Percentiles rank a stretch among this genome's conserved stretches.
phyloP scores from a whole-genome alignment of 208 protist species.

The Leishmania tropica region DNA sequence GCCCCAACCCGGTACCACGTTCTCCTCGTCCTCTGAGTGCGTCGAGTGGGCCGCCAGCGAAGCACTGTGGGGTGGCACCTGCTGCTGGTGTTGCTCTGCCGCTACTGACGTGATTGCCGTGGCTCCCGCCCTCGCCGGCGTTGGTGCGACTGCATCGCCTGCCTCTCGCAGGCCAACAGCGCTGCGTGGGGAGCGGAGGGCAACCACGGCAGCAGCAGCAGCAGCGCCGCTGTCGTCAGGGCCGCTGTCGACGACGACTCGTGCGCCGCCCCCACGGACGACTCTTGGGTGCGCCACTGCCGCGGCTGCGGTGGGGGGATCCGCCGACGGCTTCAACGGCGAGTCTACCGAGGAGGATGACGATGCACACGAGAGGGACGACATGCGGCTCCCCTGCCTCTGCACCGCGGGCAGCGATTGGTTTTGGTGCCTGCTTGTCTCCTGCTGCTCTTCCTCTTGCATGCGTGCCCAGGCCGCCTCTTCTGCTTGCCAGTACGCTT shows the following conservation, averaged over 20 bases:
- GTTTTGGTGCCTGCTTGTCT: neutral
- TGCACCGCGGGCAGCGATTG: neutral
- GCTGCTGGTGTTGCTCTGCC: neutral
- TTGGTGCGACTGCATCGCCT: neutral
- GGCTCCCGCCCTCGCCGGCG: neutral
- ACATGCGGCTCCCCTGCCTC: neutral
- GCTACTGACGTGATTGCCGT: neutral
- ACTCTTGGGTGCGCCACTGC: neutral
- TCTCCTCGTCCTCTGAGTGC: neutral
- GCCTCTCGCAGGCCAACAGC: neutral
- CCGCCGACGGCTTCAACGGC: neutral
- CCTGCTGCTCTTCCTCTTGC: constrained; percentile 10
- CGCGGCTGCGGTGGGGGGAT: neutral
- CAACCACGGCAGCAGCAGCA: neutral
- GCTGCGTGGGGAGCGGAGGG: constrained; percentile 1
- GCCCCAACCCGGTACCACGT: neutral
- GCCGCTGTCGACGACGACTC: neutral
- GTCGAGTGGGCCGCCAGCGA: neutral
- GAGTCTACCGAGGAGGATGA: constrained; percentile 6
- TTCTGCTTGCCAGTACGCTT: constrained; percentile 45
- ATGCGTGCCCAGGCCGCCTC: constrained; percentile 34
- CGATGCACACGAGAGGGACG: neutral
- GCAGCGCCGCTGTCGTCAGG: no score
- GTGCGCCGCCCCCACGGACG: neutral
- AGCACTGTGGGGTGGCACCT: neutral